Conservation (phyloP, 31 red algal genomes). For the Odonthalia washingtoniensis region DNA sequence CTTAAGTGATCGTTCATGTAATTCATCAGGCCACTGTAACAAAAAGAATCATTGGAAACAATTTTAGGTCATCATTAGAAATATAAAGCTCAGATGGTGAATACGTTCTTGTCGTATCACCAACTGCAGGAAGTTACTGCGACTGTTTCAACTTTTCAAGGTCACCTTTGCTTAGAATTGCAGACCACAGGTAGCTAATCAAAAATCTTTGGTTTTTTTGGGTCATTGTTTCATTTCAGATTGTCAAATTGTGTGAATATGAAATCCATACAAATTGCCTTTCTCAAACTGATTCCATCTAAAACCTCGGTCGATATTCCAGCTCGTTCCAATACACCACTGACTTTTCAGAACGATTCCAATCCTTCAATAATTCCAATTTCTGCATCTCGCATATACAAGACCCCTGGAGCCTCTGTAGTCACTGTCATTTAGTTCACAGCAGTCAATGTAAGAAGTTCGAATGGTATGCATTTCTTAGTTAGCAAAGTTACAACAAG, state of each 20-base stretch:
- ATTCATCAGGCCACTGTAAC: conserved; percentile 59
- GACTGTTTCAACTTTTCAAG: conserved; percentile 53
- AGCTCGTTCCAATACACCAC: conserved; percentile 20
- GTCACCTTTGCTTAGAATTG: conserved; percentile 49
- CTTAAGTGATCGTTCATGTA: conserved; percentile 32
- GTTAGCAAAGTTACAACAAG: neutral
- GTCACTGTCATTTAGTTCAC: too few relatives aligned
- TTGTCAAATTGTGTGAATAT: conserved; percentile 74
- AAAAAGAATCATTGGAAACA: conserved; percentile 52
- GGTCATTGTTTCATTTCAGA: conserved; percentile 64
- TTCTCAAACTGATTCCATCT: conserved; percentile 69
- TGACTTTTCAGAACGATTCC: conserved; percentile 50
- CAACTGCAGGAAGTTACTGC: conserved; percentile 59
- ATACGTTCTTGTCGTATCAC: conserved; percentile 64
- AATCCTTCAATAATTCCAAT: conserved; percentile 69
- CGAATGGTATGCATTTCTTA: conserved; percentile 54
- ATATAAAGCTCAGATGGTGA: conserved; percentile 66
- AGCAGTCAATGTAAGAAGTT: neutral
- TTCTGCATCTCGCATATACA: conserved; percentile 70
- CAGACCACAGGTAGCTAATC: conserved; percentile 70
- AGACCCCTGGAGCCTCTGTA: conserved; percentile 59
- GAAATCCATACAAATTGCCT: conserved; percentile 74
- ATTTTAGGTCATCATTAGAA: conserved; percentile 58
- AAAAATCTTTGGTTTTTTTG: too few relatives aligned
- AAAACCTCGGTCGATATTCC: conserved; percentile 64